Base-by-base conservation (phyloP, 495 filamentous ascomycete species). In the Penicillium parvum region DNA sequence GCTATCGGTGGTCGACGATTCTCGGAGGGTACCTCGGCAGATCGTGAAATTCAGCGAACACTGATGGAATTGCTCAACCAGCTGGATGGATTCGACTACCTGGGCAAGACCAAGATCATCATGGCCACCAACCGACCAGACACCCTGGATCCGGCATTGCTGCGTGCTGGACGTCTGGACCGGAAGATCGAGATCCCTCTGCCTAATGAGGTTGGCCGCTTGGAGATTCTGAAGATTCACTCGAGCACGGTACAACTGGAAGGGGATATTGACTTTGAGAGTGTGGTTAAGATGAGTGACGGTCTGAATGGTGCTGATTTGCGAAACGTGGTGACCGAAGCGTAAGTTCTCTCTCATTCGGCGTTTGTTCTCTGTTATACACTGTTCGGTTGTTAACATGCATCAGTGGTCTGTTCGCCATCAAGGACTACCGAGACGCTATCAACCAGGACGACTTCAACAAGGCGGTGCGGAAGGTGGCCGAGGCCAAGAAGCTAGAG, bases 81-180 rank as follows among this genome's bases (percentile, higher is more conserved):
- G 64, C 81, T 99, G 32, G 94, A 99, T 64, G 94, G 94, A 42
- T 99, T 99, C 73, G 94, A 99, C 64, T 99, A 99, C 65, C 76
- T 99, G 4, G 94, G 94, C 43, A 95, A 96, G 77, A 99, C 94
- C 16, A 99, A 99, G 74, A 99, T 99, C 68, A 99, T 97, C 72
- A 99, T 99, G 94, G 94, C 94, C 19, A 99, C 94, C 23, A 99
- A 99, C 74, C 79, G 94, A 64, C 94, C 94, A 10, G 94, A 99
- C 64, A 99, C 94, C 2, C 80, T 99, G 14, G 94, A 99, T 61
- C 94, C 94, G 7, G 94, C 94, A 7, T 73, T 99, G 43, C 72
- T 99, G 38, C 82, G 94, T 67, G 94, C 94, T 15, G 94, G 94
- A 45, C 83, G 94, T 57, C 71, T 99, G 51, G 94, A 99, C 63